Evolutionary conservation across 768 basidiomycete species (phyloP).

Genomic region (Rhodotorula babjevae): DNA sequence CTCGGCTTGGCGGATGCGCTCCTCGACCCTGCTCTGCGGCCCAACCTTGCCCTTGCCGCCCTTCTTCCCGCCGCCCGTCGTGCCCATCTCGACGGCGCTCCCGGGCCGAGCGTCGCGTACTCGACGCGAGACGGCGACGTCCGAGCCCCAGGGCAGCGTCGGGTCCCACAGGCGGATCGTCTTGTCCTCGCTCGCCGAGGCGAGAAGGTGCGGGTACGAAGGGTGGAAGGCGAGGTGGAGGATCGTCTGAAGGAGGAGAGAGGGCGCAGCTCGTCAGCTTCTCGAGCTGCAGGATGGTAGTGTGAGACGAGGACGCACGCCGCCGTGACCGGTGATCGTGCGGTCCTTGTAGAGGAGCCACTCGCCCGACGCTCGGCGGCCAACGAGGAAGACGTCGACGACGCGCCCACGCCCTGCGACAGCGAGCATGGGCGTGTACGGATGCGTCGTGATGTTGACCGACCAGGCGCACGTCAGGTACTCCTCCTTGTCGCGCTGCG

Average conservation of each 20-base stretch:
- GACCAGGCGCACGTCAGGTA: conserved; percentile 18
- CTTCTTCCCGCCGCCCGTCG: not conserved
- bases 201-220: conserved; percentile 19
- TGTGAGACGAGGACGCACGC: not conserved
- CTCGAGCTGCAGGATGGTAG: too few relatives aligned
- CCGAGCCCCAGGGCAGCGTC: conserved; percentile 9
- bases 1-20: not conserved
- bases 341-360: conserved; percentile 1
- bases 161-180: conserved; percentile 20
- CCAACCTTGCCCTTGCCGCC: not conserved
- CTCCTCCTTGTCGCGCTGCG: conserved; percentile 1
- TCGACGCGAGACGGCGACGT: not conserved
- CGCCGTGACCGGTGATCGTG: conserved; percentile 16
- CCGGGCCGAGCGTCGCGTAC: too few relatives aligned
- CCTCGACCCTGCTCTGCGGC: not conserved
- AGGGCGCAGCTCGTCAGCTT: too few relatives aligned
- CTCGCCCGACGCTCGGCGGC: not conserved
- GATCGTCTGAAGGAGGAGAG: not conserved
- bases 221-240: conserved; percentile 14
- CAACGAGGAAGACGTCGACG: conserved; percentile 14
- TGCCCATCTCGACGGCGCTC: too few relatives aligned
- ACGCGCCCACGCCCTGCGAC: conserved; percentile 3
- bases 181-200: conserved; percentile 9
- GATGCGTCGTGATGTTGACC: conserved; percentile 17
- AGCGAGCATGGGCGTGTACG: conserved; percentile 24